Percentiles rank a stretch among this genome's conserved stretches.
Conservation (phyloP, 345 rosid species). For the Citropsis articulata region DNA sequence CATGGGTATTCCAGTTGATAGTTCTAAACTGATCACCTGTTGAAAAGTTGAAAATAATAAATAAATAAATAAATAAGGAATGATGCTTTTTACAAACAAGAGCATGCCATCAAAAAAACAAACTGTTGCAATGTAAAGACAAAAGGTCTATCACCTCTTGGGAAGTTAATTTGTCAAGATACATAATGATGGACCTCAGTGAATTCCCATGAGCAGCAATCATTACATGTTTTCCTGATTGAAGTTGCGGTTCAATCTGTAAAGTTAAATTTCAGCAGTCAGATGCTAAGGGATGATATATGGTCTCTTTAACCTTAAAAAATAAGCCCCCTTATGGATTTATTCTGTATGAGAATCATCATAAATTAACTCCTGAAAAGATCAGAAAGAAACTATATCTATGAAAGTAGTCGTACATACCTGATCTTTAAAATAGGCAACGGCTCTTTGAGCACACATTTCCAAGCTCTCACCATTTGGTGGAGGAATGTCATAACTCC, state of each 20-base stretch:
- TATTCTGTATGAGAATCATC: not conserved
- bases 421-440: conserved; percentile 56
- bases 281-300: conserved; percentile 13
- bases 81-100: not conserved
- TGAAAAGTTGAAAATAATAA: not conserved
- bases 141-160: conserved; percentile 62
- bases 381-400: conserved; percentile 4
- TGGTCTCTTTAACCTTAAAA: not conserved
- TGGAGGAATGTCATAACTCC: conserved; percentile 94
- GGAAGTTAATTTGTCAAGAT: conserved; percentile 91
- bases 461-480: conserved; percentile 98
- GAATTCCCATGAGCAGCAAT: conserved; percentile 98
- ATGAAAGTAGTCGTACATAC: conserved; percentile 23
- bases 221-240: conserved; percentile 78
- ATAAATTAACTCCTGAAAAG: not conserved
- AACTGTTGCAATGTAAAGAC: not conserved
- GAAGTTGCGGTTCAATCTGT: conserved; percentile 91
- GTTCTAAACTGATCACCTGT: conserved; percentile 79
- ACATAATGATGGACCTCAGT: conserved; percentile 91
- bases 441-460: conserved; percentile 98
- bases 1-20: conserved; percentile 93
- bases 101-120: not conserved
- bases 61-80: not conserved
- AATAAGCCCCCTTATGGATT: not conserved
- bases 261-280: conserved; percentile 5